Evolutionary conservation across 140 eudicot genomes (phyloP).

Genomic region (Stevia rebaudiana): DNA sequence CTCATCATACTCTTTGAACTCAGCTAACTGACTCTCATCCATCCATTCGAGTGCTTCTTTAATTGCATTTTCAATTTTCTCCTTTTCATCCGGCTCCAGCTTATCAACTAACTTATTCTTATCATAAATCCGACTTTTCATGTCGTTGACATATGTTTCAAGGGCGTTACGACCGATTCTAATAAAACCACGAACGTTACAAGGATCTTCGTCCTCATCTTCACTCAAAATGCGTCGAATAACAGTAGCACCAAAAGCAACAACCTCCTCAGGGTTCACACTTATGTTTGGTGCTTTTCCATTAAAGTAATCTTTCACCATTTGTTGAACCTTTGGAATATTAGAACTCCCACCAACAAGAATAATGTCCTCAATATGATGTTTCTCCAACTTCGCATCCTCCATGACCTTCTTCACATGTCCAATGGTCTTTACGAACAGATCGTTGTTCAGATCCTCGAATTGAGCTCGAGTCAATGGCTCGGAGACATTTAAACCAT

Average conservation of each 20-base stretch:
- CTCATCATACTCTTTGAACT: conserved; percentile 74
- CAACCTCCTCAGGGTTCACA: conserved; percentile 87
- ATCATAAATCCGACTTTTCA: conserved; percentile 69
- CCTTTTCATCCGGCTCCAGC: conserved; percentile 66
- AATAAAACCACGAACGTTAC: conserved; percentile 66
- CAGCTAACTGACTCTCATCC: conserved; percentile 71
- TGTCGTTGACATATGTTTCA: conserved; percentile 76
- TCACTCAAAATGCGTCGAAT: conserved; percentile 73
- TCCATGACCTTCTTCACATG: conserved; percentile 87
- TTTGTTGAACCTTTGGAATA: conserved; percentile 76
- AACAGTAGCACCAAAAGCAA: conserved; percentile 75
- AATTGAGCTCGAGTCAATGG: conserved; percentile 83
- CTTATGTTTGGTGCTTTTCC: conserved; percentile 86
- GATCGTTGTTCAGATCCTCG: conserved; percentile 75
- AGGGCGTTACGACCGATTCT: conserved; percentile 65
- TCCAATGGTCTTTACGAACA: conserved; percentile 85
- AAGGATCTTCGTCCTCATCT: conserved; percentile 78
- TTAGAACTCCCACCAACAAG: conserved; percentile 90
- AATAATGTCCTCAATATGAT: conserved; percentile 75
- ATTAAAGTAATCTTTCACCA: conserved; percentile 63
- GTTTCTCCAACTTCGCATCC: conserved; percentile 62
- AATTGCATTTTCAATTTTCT: conserved; percentile 66
- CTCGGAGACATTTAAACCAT: conserved; percentile 72
- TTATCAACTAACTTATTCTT: conserved; percentile 68
- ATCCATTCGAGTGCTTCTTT: conserved; percentile 88